Evolutionary conservation across 371 early-diverging fungal genomes (phyloP).

Genomic region (Rhizopus arrhizus): DNA sequence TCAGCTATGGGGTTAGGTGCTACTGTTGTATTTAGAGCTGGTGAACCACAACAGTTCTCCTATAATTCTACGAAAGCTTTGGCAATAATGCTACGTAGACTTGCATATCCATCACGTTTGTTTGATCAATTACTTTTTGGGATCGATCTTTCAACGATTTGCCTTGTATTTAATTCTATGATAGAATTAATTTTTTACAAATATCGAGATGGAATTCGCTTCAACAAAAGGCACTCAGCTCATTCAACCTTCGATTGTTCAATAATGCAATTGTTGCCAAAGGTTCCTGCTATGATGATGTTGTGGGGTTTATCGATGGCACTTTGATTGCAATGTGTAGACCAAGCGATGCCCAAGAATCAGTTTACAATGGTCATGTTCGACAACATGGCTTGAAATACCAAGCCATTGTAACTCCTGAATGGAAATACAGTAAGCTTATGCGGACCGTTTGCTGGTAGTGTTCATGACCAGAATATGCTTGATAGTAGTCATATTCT

Average conservation of each 20-base stretch:
- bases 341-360: neutral
- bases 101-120: too few species aligned
- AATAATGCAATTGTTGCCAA: neutral
- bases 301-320: conserved; percentile 3
- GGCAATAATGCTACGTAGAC: too few species aligned
- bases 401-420: conserved; percentile 2
- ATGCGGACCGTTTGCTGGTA: conserved; percentile 2
- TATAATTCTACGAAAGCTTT: too few species aligned
- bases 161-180: neutral
- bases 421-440: conserved; percentile 5
- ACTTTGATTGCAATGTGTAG: conserved; percentile 2
- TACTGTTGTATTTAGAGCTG: too few species aligned
- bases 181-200: neutral
- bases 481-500: conserved; percentile 7
- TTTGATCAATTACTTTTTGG: neutral
- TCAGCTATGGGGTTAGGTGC: too few species aligned
- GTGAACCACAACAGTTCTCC: too few species aligned
- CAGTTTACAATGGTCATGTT: conserved; percentile 3
- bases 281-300: neutral
- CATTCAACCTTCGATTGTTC: neutral
- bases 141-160: neutral
- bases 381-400: conserved; percentile 2
- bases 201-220: neutral
- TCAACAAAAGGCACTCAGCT: neutral
- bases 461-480: conserved; percentile 1